Conservation (phyloP, 1,139 yeast species). For the Candida sojae region DNA sequence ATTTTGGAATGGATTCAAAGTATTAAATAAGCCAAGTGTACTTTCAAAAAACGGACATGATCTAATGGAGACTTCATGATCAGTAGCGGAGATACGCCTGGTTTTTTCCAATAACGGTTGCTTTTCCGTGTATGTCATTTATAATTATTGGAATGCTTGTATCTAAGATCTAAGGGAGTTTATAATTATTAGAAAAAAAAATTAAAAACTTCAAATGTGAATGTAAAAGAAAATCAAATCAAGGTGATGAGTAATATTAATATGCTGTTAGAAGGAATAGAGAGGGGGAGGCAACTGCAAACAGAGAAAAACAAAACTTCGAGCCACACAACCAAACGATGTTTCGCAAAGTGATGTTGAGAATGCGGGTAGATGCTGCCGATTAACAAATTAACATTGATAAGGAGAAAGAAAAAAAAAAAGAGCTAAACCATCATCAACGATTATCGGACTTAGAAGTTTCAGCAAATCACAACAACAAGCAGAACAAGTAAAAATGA, state of each 20-base stretch:
- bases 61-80: conserved; percentile 22
- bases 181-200: no score
- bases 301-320: background rate
- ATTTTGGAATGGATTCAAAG: conserved; percentile 13
- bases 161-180: background rate
- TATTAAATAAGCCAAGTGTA: conserved; percentile 23
- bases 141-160: background rate
- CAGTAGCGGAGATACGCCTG: conserved; percentile 12
- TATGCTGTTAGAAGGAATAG: background rate
- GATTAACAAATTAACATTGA: no score
- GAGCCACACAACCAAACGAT: no score
- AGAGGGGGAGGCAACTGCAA: background rate
- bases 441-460: no score
- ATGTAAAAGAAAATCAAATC: background rate
- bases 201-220: no score
- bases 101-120: conserved; percentile 21
- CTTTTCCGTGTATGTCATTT: conserved; percentile 20
- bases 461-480: no score
- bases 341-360: no score
- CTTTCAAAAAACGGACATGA: conserved; percentile 23
- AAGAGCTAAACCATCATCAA: no score
- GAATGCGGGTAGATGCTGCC: no score
- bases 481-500: no score
- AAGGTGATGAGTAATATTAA: background rate
- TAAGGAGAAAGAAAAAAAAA: no score